These are phyloP conservation scores for Acanthamoeba quina DNA, from an alignment of 208 protist species.

Conservation along the genomic window DNA sequence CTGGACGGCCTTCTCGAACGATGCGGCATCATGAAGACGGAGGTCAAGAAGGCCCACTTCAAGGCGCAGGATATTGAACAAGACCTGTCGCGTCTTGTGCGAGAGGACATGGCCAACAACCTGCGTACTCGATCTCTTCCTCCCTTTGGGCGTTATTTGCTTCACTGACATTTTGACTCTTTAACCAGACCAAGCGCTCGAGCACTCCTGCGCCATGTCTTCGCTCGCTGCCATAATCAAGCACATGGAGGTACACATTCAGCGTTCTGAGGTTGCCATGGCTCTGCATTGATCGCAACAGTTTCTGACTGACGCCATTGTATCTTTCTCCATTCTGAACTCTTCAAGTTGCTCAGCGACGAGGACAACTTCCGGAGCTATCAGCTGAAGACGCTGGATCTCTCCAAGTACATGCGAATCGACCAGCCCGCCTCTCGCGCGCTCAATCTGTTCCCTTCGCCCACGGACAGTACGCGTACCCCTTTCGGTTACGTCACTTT, in stretches of 20 bases:
- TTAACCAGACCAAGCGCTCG: constrained; percentile 3
- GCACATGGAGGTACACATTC: constrained; percentile 65
- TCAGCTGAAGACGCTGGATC: constrained; percentile 52
- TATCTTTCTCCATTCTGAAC: background rate
- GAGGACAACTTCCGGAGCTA: constrained; percentile 58
- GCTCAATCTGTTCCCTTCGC: constrained; percentile 67
- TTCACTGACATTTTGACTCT: background rate
- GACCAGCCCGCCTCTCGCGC: constrained; percentile 66
- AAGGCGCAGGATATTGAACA: constrained; percentile 60
- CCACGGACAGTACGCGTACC: constrained; percentile 13
- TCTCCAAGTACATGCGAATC: constrained; percentile 70
- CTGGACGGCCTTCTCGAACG: constrained; percentile 44
- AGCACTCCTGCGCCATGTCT: constrained; percentile 37
- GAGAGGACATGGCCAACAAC: constrained; percentile 18
- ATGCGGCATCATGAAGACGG: constrained; percentile 58
- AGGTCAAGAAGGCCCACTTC: constrained; percentile 33
- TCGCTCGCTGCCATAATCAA: constrained; percentile 67
- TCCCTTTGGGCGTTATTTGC: background rate
- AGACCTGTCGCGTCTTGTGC: constrained; percentile 37
- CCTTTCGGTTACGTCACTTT: background rate
- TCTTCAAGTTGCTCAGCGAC: constrained; percentile 14
- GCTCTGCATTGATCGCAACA: background rate
- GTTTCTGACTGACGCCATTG: background rate
- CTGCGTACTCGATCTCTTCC: constrained; percentile 12
- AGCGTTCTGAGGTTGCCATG: background rate